Percentiles rank a stretch among this genome's conserved stretches.
Conservation (phyloP, 768 basidiomycete species). For the Rhizopogon sp. region DNA sequence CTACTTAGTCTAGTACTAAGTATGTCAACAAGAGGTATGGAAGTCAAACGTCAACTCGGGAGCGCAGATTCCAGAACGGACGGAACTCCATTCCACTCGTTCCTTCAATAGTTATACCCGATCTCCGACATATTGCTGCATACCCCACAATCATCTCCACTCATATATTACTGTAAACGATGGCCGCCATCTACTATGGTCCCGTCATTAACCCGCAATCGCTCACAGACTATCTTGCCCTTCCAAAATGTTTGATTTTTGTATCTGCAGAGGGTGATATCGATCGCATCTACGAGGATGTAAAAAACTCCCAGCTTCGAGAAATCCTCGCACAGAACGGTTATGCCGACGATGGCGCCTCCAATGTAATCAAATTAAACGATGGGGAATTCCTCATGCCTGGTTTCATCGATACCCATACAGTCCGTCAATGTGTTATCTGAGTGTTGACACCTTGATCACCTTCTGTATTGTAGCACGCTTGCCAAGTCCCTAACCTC, state of each 20-base stretch:
- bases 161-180: neutral
- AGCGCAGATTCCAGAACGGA: neutral
- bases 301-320: conserved; percentile 41
- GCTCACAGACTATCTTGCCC: conserved; percentile 36
- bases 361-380: conserved; percentile 32
- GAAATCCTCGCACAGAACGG: conserved; percentile 50
- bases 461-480: conserved; percentile 18
- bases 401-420: conserved; percentile 90
- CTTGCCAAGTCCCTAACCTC: conserved; percentile 39
- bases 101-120: neutral
- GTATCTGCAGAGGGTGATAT: conserved; percentile 53
- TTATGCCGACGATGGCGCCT: conserved; percentile 24
- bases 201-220: conserved; percentile 51
- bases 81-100: neutral
- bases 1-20: no score
- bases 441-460: neutral
- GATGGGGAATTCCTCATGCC: conserved; percentile 74
- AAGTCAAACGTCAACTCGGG: neutral
- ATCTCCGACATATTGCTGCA: neutral
- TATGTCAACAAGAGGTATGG: neutral
- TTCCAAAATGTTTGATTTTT: conserved; percentile 50
- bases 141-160: neutral
- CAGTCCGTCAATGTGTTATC: conserved; percentile 36
- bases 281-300: conserved; percentile 65
- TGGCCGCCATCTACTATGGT: conserved; percentile 46